phyloP scores from a whole-genome alignment of 352 stramenopile species.

The Pythium biforme region DNA sequence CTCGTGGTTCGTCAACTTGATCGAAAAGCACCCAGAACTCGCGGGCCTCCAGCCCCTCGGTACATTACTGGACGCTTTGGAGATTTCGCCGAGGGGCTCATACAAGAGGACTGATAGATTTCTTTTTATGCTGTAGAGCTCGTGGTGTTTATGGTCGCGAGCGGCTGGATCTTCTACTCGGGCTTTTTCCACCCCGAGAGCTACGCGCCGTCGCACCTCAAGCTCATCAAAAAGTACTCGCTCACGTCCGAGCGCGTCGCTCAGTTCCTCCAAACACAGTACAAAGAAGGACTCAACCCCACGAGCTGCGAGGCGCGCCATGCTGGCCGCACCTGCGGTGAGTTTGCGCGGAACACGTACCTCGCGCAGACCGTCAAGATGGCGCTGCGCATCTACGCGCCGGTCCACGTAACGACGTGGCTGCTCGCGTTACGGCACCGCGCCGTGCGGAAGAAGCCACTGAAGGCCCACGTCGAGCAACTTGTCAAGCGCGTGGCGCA shows the following conservation, averaged over 20 bases:
- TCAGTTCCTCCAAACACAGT: slow-evolving; percentile 38
- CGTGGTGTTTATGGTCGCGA: slow-evolving; percentile 43
- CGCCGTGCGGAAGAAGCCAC: slow-evolving; percentile 37
- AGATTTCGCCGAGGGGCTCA: too few relatives aligned
- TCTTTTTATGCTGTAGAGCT: slow-evolving; percentile 32
- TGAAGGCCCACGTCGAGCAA: slow-evolving; percentile 27
- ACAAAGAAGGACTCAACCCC: slow-evolving; percentile 43
- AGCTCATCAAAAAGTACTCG: slow-evolving; percentile 63
- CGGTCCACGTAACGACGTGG: slow-evolving; percentile 57
- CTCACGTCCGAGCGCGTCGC: slow-evolving; percentile 37
- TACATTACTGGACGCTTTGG: neutral
- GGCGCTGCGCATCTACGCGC: slow-evolving; percentile 51
- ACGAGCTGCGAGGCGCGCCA: slow-evolving; percentile 50
- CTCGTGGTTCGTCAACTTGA: slow-evolving; percentile 30
- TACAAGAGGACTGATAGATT: neutral
- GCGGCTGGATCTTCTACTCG: slow-evolving; percentile 65
- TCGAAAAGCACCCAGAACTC: slow-evolving; percentile 36
- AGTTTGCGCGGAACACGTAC: slow-evolving; percentile 45
- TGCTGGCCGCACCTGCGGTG: slow-evolving; percentile 33
- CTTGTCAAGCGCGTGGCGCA: slow-evolving; percentile 42
- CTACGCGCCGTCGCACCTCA: slow-evolving; percentile 54
- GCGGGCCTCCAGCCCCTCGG: slow-evolving; percentile 31
- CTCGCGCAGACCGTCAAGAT: slow-evolving; percentile 35
- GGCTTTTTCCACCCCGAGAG: slow-evolving; percentile 58
- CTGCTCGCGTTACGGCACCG: slow-evolving; percentile 41